Conservation (phyloP, 768 basidiomycete species). For the Mycena metata region DNA sequence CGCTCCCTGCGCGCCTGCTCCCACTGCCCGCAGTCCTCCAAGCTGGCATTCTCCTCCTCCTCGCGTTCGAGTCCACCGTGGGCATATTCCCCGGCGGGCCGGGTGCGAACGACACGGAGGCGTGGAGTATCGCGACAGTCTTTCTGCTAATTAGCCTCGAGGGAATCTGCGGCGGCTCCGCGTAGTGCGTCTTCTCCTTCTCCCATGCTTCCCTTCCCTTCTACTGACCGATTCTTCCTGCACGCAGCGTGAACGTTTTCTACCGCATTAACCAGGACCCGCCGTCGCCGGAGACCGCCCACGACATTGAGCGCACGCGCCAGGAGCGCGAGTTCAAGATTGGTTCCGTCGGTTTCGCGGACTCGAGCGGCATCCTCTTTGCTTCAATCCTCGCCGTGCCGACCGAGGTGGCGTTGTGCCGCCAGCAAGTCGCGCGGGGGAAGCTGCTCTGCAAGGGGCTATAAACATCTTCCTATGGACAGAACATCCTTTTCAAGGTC, state of each 20-base stretch:
- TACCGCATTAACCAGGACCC: constrained; percentile 85
- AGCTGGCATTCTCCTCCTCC: constrained; percentile 69
- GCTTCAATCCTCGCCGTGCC: constrained; percentile 79
- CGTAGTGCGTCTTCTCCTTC: constrained; percentile 74
- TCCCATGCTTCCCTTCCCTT: constrained; percentile 11
- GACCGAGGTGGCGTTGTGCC: constrained; percentile 83
- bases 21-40: constrained; percentile 85
- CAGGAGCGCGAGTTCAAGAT: constrained; percentile 93
- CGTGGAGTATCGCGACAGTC: constrained; percentile 69
- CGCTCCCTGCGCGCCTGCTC: constrained; percentile 78
- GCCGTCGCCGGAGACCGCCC: constrained; percentile 58
- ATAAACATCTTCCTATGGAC: neutral
- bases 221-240: neutral
- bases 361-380: constrained; percentile 79
- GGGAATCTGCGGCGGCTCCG: constrained; percentile 92
- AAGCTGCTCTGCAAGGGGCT: constrained; percentile 73
- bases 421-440: constrained; percentile 76
- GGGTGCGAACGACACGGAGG: constrained; percentile 47
- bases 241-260: constrained; percentile 85
- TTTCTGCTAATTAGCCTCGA: constrained; percentile 88
- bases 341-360: constrained; percentile 89
- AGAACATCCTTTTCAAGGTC: constrained; percentile 33
- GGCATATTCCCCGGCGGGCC: constrained; percentile 67
- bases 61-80: constrained; percentile 76
- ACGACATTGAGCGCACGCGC: constrained; percentile 69